Evolutionary conservation across 2,329 filamentous ascomycete genomes (phyloP), one percentile per base, ranked within the genome.

Genomic region (Cercospora sp.): DNA sequence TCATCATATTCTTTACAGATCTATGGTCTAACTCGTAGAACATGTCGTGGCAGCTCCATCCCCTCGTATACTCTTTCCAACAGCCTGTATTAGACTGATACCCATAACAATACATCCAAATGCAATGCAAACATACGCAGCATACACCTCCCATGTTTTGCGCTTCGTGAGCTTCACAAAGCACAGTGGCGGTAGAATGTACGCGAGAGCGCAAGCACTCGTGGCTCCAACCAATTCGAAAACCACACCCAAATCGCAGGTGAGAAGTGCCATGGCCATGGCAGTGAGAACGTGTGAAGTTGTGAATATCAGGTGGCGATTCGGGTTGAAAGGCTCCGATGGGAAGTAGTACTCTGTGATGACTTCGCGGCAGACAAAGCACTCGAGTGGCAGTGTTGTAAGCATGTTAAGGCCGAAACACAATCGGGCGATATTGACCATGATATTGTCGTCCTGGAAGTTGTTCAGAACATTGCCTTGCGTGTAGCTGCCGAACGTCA

Each of bases 331-430:
- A 0, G 91, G 90, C 73, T 92, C 87, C 67, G 86, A 82, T 1
- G 88, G 86, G 72, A 89, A 90, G 79, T 87, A 91, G 77, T 97
- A 97, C 71, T 92, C 93, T 73, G 92, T 87, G 92, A 97, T 97
- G 71, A 97, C 94, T 81, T 97, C 95, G 76, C 95, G 89, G 81
- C 95, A 99, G 65, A 99, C 95, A 79, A 99, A 99, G 16, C 93
- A 94, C 84, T 99, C 95, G 69, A 99, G 89, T 0, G 95, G 95
- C 40, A 99, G 85, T 1, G 95, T 98, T 13, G 95, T 97, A 75
- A 99, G 88, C 95, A 99, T 99, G 85, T 99, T 99, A 73, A 99
- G 87, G 1, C 95, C 95, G 78, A 99, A 98, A 81, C 93, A 97
- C 61, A 99, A 86, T 63, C 95, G 90, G 24, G 95, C 95, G 67